phyloP scores from a whole-genome alignment of 768 basidiomycete species.

The Thelephora ganbajun region DNA sequence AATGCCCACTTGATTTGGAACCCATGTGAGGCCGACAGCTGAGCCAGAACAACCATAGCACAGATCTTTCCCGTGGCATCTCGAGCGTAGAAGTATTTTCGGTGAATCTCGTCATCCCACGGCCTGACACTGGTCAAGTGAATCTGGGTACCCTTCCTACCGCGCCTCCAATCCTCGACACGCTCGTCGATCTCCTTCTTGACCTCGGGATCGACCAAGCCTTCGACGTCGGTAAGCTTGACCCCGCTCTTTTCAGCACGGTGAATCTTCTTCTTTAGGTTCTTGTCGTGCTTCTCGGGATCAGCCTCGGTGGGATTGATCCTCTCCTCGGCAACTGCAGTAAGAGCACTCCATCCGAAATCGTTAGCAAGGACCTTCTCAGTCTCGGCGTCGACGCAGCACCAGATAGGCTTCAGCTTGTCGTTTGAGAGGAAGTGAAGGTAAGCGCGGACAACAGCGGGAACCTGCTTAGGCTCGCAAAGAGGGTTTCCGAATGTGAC shows the following conservation, averaged over 20 bases:
- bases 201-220: slow-evolving; percentile 30
- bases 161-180: slow-evolving; percentile 40
- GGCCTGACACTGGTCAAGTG: slow-evolving; percentile 27
- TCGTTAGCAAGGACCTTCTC: slow-evolving; percentile 35
- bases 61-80: slow-evolving; percentile 23
- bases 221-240: slow-evolving; percentile 28
- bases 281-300: slow-evolving; percentile 36
- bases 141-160: slow-evolving; percentile 43
- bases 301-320: slow-evolving; percentile 31
- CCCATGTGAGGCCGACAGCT: slow-evolving; percentile 24
- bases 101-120: slow-evolving; percentile 24
- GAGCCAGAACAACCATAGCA: slow-evolving; percentile 26
- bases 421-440: slow-evolving; percentile 22
- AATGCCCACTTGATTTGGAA: slow-evolving; percentile 33
- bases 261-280: slow-evolving; percentile 46
- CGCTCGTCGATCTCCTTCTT: slow-evolving; percentile 34
- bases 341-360: slow-evolving; percentile 43
- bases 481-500: slow-evolving; percentile 56
- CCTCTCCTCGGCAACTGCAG: slow-evolving; percentile 52
- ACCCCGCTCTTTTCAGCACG: slow-evolving; percentile 43
- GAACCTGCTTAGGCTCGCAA: slow-evolving; percentile 23
- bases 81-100: slow-evolving; percentile 27
- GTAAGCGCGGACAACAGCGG: slow-evolving; percentile 33
- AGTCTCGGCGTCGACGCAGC: slow-evolving; percentile 37
- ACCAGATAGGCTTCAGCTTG: slow-evolving; percentile 44